Conservation (phyloP, 2,329 filamentous ascomycete species). For the Neonectria neomacrospora region DNA sequence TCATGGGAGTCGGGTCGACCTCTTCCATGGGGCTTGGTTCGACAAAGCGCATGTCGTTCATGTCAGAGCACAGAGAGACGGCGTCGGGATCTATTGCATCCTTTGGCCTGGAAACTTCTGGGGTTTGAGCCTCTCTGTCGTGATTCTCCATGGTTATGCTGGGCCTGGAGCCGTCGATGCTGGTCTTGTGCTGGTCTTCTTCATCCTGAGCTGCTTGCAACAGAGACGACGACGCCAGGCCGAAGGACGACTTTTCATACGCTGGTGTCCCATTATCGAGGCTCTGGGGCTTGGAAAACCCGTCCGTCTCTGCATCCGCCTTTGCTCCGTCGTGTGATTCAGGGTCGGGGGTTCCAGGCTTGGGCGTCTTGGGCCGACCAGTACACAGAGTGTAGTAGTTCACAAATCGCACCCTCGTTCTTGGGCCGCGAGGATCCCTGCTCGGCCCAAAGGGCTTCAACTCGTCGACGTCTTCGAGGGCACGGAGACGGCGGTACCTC, state of each 20-base stretch:
- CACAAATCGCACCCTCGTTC: slow-evolving; percentile 76
- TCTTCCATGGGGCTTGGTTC: slow-evolving; percentile 55
- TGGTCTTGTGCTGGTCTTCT: slow-evolving; percentile 7
- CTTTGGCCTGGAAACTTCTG: background rate
- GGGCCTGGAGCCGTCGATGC: slow-evolving; percentile 25
- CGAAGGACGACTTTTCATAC: slow-evolving; percentile 5
- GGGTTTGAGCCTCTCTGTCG: slow-evolving; percentile 29
- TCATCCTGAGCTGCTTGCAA: slow-evolving; percentile 11
- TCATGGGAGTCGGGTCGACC: slow-evolving; percentile 18
- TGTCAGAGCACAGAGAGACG: slow-evolving; percentile 22
- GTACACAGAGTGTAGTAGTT: slow-evolving; percentile 94
- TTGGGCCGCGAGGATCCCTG: slow-evolving; percentile 35
- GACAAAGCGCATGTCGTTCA: slow-evolving; percentile 49
- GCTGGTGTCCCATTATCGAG: background rate
- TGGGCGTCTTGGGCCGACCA: slow-evolving; percentile 68
- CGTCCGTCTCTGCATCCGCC: background rate
- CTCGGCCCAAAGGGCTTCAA: slow-evolving; percentile 45
- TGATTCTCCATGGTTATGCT: slow-evolving; percentile 37
- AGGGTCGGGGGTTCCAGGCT: slow-evolving; percentile 20
- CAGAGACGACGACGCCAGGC: slow-evolving; percentile 17
- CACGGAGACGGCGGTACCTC: slow-evolving; percentile 76
- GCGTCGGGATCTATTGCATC: slow-evolving; percentile 4
- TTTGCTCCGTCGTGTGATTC: slow-evolving; percentile 19
- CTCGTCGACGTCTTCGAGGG: slow-evolving; percentile 77
- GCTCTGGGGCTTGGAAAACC: slow-evolving; percentile 5